These are phyloP conservation scores for Cinnamomum micranthum DNA, from an alignment of 164 flowering plant species.

Conservation along the genomic window DNA sequence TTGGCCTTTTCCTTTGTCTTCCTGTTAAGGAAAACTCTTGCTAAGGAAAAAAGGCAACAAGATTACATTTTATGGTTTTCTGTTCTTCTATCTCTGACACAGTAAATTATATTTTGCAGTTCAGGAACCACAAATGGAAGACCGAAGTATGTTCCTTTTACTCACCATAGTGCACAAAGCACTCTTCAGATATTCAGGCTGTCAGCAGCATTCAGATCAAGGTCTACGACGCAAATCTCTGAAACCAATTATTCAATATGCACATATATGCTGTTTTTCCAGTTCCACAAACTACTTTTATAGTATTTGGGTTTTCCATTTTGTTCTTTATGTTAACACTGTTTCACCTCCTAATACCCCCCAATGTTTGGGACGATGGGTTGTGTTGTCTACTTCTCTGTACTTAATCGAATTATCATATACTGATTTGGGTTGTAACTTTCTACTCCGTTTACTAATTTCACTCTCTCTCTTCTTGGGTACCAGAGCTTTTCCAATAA, in stretches of 20 bases:
- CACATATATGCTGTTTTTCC: background rate
- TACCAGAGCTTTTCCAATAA: conserved; percentile 57
- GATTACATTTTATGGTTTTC: background rate
- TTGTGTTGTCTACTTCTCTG: background rate
- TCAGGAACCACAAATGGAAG: conserved; percentile 95
- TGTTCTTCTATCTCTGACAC: background rate
- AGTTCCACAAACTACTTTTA: no score
- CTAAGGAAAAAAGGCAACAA: no score
- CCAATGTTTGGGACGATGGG: background rate
- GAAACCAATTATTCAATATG: background rate
- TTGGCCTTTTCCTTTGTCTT: background rate
- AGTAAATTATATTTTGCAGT: conserved; percentile 28
- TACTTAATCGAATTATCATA: background rate
- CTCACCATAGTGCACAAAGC: conserved; percentile 63
- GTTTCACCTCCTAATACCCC: background rate
- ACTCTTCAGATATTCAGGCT: conserved; percentile 69
- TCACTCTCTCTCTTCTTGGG: background rate
- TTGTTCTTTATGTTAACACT: background rate
- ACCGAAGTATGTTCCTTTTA: conserved; percentile 80
- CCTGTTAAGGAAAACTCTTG: no score
- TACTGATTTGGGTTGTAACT: background rate
- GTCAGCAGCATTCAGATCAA: conserved; percentile 85
- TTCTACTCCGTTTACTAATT: no score
- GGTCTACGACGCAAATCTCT: conserved; percentile 24
- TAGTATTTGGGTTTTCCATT: background rate